Base-by-base conservation (phyloP, 1,139 yeast genomes). In the Protomyces inundatus region DNA sequence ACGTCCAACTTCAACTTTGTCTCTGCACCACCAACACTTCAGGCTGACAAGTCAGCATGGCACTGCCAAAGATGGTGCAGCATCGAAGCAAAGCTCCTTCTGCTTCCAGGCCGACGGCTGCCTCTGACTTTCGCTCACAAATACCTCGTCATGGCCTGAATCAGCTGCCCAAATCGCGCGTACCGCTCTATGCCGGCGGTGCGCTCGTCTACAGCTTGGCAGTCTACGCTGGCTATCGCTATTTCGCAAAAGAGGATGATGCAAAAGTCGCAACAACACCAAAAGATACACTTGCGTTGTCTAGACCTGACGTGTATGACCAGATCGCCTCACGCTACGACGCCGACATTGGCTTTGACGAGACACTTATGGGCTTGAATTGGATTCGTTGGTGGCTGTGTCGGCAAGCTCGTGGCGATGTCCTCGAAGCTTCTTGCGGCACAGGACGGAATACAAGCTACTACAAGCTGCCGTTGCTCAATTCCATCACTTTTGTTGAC, bases 381-480 rank as follows among this genome's bases (percentile, higher is more conserved):
- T 81, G 82, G 69, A 84, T 90, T 76, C 82, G 99, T 71, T 84
- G 84, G 70, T 87, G 95, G 88, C 77, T 90, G 57, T 87, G 88
- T 90, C 82, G 80, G 57, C 87, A 89, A 67, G 82, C 55, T 6
- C 40, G 65, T 64, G 70, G 70, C 10, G 69, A 68, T 73, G 97
- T 90, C 0, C 77, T 93, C 66, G 98, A 95, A 75, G 93, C 91
- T 16, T 87, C 97, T 0, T 89, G 96, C 73, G 98, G 98, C 64
- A 93, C 98, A 0, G 98, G 98, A 3, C 82, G 98, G 74, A 93
- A 93, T 72, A 81, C 91, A 66, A 85, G 87, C 56, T 90, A 87
- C 73, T 77, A 90, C 69, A 80, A 85, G 64, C 82, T 86, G 34
- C 80, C 81, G 1, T 73, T 78, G 34, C 78, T 91, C 54, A 80